A percentile compares a stretch with the other conserved stretches of the same genome.
These are phyloP conservation scores for Laetiporus sulphureus DNA, from an alignment of 1,284 basidiomycete genomes.

Conservation along the genomic window DNA sequence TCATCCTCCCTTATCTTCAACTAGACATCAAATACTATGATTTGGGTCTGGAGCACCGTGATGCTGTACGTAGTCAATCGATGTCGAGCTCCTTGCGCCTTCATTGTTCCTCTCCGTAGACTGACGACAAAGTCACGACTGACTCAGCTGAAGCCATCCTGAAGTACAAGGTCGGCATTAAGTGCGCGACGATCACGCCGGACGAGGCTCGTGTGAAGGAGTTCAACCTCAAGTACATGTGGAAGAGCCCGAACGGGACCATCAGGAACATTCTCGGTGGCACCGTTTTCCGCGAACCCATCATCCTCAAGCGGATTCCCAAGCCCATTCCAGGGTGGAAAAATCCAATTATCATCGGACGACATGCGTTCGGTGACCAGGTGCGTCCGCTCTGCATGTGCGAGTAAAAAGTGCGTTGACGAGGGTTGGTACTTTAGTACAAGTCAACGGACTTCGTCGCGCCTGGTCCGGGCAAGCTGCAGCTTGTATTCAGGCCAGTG, in stretches of 20 bases:
- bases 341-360: constrained; percentile 94
- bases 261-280: constrained; percentile 97
- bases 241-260: constrained; percentile 92
- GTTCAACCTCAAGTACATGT: constrained; percentile 98
- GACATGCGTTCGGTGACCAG: constrained; percentile 97
- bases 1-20: constrained; percentile 92
- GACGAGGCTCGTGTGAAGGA: constrained; percentile 94
- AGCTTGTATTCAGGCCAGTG: constrained; percentile 80
- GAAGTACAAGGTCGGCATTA: constrained; percentile 88
- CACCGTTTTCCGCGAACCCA: constrained; percentile 98
- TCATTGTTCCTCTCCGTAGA: no score
- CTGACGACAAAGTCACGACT: constrained; percentile 89
- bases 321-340: constrained; percentile 94
- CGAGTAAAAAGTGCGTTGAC: neutral
- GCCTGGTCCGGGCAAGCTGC: constrained; percentile 84
- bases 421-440: constrained; percentile 48
- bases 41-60: constrained; percentile 88
- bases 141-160: constrained; percentile 92
- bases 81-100: no score
- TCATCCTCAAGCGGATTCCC: constrained; percentile 87
- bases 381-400: constrained; percentile 29
- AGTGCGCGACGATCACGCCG: constrained; percentile 98
- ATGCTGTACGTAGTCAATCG: constrained; percentile 52
- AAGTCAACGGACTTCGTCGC: constrained; percentile 87
- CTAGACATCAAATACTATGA: constrained; percentile 99